Base-by-base conservation (phyloP, 2,329 filamentous ascomycete species). In the Neonectria ditissima region DNA sequence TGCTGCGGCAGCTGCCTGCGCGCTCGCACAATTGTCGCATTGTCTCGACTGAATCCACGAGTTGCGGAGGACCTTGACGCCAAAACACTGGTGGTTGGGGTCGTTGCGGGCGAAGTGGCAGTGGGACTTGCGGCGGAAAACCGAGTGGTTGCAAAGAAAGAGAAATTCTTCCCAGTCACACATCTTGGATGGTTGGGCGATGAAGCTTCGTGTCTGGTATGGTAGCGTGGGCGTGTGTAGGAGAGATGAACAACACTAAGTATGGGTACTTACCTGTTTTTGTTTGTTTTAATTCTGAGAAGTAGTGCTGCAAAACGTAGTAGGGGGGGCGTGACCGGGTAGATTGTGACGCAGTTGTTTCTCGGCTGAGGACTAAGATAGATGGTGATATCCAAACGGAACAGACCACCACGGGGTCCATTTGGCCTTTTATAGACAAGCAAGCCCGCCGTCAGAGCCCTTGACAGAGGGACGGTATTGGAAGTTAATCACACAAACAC, bases 71-170 rank as follows among this genome's bases (percentile, higher is more conserved):
- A 86, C 86, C 79, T 91, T 90, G 59, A 92, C 86, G 11, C 88
- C 84, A 67, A 86, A 87, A 77, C 92, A 94, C 70, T 88, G 83
- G 75, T 94, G 91, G 65, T 86, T 83, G 1, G 87, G 87, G 69
- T 93, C 89, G 74, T 92, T 92, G 62, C 92, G 89, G 6, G 91
- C 90, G 69, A 88, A 89, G 78, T 94, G 92, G 77, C 92, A 94
- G 77, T 92, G 86, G 24, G 87, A 88, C 73, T 89, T 88, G 30
- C 92, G 81, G 20, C 88, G 85, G 26, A 84, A 78, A 16, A 81
- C 79, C 5, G 82, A 83, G 78, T 93, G 91, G 30, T 82, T 82
- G 80, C 91, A 94, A 55, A 76, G 78, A 75, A 91, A 93, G 63
- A 87, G 76, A 69, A 91, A 91, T 66, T 89, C 87, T 75, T 94